These are phyloP conservation scores for Xylaria sp. DNA, from an alignment of 2,329 filamentous ascomycete genomes.

Conservation along the genomic window DNA sequence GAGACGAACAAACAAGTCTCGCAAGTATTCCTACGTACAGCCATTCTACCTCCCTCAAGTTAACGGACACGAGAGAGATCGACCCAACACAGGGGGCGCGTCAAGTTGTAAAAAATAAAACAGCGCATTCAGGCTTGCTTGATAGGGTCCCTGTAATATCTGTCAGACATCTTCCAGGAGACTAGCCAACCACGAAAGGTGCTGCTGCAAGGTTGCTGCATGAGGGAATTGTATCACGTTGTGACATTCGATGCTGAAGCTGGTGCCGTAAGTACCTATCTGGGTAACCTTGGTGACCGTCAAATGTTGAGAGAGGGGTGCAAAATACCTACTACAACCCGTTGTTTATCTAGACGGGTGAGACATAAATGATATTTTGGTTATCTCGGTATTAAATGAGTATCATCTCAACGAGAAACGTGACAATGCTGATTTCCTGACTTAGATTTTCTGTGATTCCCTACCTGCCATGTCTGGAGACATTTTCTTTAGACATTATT, in stretches of 20 bases:
- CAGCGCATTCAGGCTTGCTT: conserved; percentile 18
- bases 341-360: too few relatives aligned
- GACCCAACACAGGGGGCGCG: background rate
- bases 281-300: background rate
- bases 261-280: background rate
- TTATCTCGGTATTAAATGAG: too few relatives aligned
- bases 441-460: background rate
- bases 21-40: background rate
- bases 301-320: background rate
- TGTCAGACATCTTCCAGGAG: conserved; percentile 20
- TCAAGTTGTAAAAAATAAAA: conserved; percentile 9
- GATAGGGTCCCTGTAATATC: conserved; percentile 21
- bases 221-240: conserved; percentile 36
- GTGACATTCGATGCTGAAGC: conserved; percentile 15
- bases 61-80: conserved; percentile 12
- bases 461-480: too few relatives aligned
- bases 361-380: too few relatives aligned
- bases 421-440: background rate
- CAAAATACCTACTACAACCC: background rate
- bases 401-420: background rate
- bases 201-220: conserved; percentile 32
- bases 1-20: background rate
- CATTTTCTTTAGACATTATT: background rate
- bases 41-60: background rate
- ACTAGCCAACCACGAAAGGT: conserved; percentile 17